Evolutionary conservation across 1,139 yeast species (phyloP).

Genomic region (Hyphopichia burtonii): DNA sequence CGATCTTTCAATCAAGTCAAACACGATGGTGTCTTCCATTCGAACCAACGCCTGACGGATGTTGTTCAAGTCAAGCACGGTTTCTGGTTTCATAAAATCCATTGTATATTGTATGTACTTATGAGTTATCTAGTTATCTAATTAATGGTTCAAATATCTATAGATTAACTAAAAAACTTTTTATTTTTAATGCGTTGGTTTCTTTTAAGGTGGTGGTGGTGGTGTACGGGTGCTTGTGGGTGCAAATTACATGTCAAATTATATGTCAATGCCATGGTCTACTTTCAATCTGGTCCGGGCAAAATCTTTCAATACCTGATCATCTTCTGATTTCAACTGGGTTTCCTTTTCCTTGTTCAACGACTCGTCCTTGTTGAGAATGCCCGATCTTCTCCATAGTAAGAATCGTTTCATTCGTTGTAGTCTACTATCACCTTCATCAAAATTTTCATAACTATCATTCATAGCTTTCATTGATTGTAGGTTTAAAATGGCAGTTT

Average conservation of each 20-base stretch:
- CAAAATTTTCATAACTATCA: constrained; percentile 53
- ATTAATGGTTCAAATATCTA: neutral
- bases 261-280: neutral
- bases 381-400: constrained; percentile 51
- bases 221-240: too few species aligned
- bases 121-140: neutral
- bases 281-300: constrained; percentile 15
- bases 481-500: constrained; percentile 38
- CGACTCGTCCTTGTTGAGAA: constrained; percentile 18
- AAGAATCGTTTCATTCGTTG: constrained; percentile 56
- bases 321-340: constrained; percentile 23
- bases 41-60: constrained; percentile 83
- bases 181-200: too few species aligned
- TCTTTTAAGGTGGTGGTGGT: too few species aligned
- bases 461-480: constrained; percentile 47
- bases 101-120: constrained; percentile 31
- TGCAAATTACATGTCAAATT: too few species aligned
- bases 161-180: neutral
- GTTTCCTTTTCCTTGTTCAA: constrained; percentile 9
- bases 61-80: constrained; percentile 77
- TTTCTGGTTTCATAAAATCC: constrained; percentile 84
- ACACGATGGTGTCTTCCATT: constrained; percentile 95
- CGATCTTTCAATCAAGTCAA: constrained; percentile 88
- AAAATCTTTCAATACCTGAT: constrained; percentile 30
- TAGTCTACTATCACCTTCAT: constrained; percentile 32